A percentile compares a stretch with the other conserved stretches of the same genome.
Conservation (phyloP, 2,329 filamentous ascomycete species). For the Dothideomycetes sp. region DNA sequence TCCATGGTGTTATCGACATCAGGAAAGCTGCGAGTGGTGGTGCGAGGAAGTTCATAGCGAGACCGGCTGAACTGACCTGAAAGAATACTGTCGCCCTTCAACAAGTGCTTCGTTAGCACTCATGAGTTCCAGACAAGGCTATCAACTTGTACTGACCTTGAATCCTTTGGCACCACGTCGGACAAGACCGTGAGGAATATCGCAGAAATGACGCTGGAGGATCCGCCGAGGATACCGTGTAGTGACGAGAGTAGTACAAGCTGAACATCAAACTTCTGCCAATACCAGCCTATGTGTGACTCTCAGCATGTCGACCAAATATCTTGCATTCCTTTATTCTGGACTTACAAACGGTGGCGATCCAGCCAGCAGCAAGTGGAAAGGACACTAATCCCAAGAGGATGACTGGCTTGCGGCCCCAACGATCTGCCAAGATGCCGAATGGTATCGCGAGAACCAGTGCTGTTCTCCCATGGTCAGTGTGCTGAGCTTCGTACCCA, state of each 20-base stretch:
- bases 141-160: no score
- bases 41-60: constrained; percentile 18
- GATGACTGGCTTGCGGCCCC: constrained; percentile 22
- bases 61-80: constrained; percentile 17
- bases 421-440: constrained; percentile 24
- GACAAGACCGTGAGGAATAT: constrained; percentile 19
- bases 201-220: constrained; percentile 14
- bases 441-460: constrained; percentile 23
- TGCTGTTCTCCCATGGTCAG: constrained; percentile 3
- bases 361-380: constrained; percentile 15
- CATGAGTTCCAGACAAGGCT: background rate
- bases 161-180: constrained; percentile 19
- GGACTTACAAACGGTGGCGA: constrained; percentile 19
- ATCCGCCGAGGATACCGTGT: constrained; percentile 20
- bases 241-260: constrained; percentile 20
- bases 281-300: constrained; percentile 22
- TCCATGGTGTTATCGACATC: no score
- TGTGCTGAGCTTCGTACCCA: constrained; percentile 5
- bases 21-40: constrained; percentile 22
- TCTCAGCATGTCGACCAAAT: no score
- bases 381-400: constrained; percentile 17
- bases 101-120: background rate
- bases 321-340: no score
- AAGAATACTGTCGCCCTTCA: constrained; percentile 20
- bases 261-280: constrained; percentile 22